Conservation (phyloP, 768 basidiomycete genomes). For the Termitomyces sp. region DNA sequence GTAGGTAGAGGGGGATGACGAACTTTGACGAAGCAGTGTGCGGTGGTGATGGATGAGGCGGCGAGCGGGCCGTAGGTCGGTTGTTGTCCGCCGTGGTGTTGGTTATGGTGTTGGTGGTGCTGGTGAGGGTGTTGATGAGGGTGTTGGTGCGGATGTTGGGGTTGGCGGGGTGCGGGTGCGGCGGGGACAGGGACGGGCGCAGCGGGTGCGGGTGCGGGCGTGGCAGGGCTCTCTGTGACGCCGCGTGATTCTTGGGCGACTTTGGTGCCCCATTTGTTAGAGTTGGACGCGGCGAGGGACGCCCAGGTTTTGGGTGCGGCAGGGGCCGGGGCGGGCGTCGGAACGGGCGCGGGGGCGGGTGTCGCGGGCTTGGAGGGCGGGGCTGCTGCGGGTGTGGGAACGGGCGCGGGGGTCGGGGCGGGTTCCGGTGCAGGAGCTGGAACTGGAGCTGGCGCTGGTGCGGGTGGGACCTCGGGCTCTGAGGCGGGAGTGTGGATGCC, state of each 20-base stretch:
- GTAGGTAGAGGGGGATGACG: slow-evolving; percentile 6
- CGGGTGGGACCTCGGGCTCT: slow-evolving; percentile 29
- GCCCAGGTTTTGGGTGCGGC: slow-evolving; percentile 83
- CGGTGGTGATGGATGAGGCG: slow-evolving; percentile 56
- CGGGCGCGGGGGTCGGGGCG: slow-evolving; percentile 15
- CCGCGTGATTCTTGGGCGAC: slow-evolving; percentile 77
- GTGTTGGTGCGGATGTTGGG: not conserved
- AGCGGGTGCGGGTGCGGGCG: slow-evolving; percentile 15
- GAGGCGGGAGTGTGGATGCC: slow-evolving; percentile 30
- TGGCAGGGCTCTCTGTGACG: slow-evolving; percentile 50
- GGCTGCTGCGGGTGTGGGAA: slow-evolving; percentile 23
- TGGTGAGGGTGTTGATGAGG: slow-evolving; percentile 11
- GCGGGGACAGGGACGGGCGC: slow-evolving; percentile 25
- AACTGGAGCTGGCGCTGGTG: too few species aligned
- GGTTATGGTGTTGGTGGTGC: slow-evolving; percentile 33
- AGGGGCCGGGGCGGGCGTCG: slow-evolving; percentile 26
- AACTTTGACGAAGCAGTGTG: slow-evolving; percentile 93
- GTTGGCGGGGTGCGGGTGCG: slow-evolving; percentile 12
- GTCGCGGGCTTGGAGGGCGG: slow-evolving; percentile 3
- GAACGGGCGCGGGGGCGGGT: slow-evolving; percentile 15
- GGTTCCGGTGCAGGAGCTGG: slow-evolving; percentile 6
- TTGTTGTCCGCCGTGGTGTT: slow-evolving; percentile 17
- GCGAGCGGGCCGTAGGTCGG: slow-evolving; percentile 37
- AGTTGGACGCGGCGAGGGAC: slow-evolving; percentile 78
- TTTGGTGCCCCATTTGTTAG: slow-evolving; percentile 79